Evolutionary conservation across 768 basidiomycete species (phyloP).

Genomic region (Rhodotorula graminis): DNA sequence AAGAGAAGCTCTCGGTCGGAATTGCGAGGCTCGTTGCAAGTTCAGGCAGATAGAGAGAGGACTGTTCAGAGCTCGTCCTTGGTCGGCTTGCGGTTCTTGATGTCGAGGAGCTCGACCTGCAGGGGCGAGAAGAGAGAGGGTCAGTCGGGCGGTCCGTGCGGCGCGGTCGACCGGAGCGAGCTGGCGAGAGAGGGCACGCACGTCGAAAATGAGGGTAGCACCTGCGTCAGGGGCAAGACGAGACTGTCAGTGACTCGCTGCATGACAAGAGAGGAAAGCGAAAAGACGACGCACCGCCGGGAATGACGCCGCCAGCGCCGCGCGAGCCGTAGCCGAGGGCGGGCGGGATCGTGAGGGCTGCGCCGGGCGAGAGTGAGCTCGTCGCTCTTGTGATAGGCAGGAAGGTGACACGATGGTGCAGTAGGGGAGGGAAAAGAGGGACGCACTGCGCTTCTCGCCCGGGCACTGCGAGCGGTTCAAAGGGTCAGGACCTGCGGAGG

Average conservation of each 20-base stretch:
- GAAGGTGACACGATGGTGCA: too few relatives aligned
- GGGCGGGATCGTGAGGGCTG: constrained; percentile 47
- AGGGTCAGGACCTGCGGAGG: background rate
- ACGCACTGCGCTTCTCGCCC: constrained; percentile 29
- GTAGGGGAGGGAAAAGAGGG: background rate
- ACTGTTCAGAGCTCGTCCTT: constrained; percentile 31
- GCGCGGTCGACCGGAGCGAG: too few relatives aligned
- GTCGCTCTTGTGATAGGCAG: background rate
- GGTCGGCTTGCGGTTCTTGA: constrained; percentile 36
- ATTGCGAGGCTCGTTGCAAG: too few relatives aligned
- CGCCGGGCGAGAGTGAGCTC: background rate
- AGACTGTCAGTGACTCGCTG: too few relatives aligned
- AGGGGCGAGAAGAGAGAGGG: too few relatives aligned
- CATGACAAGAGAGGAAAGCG: too few relatives aligned
- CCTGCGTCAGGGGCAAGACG: too few relatives aligned
- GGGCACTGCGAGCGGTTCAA: constrained; percentile 13
- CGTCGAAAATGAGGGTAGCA: constrained; percentile 48
- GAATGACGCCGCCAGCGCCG: constrained; percentile 50
- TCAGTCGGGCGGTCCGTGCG: too few relatives aligned
- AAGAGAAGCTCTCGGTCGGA: too few relatives aligned
- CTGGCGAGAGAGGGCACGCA: background rate
- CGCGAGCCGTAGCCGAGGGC: constrained; percentile 48
- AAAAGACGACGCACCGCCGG: constrained; percentile 30
- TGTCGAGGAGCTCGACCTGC: constrained; percentile 46
- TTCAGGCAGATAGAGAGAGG: too few relatives aligned